Conservation (phyloP, 768 basidiomycete species). For the Termitomyces sp. region DNA sequence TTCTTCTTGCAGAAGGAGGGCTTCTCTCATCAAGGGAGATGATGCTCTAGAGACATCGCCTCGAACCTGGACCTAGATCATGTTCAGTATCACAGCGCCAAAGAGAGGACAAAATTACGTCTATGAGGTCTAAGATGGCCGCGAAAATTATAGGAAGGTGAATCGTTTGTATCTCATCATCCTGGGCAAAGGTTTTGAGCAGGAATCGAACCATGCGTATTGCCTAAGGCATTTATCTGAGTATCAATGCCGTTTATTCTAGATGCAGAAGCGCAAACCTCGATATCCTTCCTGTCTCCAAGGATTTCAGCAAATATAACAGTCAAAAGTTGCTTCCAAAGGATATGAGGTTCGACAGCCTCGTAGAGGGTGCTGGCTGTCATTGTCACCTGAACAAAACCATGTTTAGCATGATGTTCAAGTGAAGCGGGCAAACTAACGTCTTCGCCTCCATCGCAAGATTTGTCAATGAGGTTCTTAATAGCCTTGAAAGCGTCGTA, state of each 20-base stretch:
- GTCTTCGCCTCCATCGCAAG: conserved; percentile 56
- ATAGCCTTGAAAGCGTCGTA: conserved; percentile 79
- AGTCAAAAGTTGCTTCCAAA: conserved; percentile 77
- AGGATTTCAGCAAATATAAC: conserved; percentile 53
- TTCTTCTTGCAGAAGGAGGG: conserved; percentile 48
- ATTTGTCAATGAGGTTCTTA: conserved; percentile 47
- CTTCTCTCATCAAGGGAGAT: conserved; percentile 33
- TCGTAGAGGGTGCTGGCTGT: conserved; percentile 90
- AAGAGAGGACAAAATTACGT: conserved; percentile 41
- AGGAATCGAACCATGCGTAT: conserved; percentile 70
- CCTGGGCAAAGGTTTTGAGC: conserved; percentile 73
- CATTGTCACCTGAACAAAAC: conserved; percentile 53
- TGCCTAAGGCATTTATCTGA: conserved; percentile 37
- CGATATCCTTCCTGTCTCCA: conserved; percentile 35
- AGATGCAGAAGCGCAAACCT: conserved; percentile 33
- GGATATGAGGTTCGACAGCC: conserved; percentile 82
- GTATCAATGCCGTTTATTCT: neutral
- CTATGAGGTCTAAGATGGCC: conserved; percentile 58
- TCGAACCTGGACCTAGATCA: conserved; percentile 31
- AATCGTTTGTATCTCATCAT: conserved; percentile 80
- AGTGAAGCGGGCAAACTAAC: conserved; percentile 32
- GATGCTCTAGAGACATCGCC: conserved; percentile 30
- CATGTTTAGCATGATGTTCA: neutral
- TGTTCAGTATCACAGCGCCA: conserved; percentile 1
- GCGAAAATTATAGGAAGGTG: conserved; percentile 81